Conservation (phyloP, 1,284 basidiomycete genomes). For the Grifola frondosa region DNA sequence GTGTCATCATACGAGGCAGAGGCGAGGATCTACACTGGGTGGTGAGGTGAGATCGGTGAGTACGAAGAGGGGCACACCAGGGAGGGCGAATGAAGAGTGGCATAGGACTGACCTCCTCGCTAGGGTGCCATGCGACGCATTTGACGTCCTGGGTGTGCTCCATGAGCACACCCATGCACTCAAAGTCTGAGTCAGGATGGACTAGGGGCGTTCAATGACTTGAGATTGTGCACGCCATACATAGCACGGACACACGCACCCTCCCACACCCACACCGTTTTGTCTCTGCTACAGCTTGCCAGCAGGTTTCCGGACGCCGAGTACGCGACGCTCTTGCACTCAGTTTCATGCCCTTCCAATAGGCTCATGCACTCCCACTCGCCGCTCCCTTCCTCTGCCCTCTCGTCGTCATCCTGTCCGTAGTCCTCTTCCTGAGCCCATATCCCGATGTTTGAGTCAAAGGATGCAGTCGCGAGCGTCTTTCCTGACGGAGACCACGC, state of each 20-base stretch:
- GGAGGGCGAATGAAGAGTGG: constrained; percentile 4
- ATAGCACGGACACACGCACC: constrained; percentile 45
- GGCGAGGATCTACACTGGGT: constrained; percentile 77
- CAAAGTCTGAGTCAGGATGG: constrained; percentile 91
- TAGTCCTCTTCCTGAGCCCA: constrained; percentile 76
- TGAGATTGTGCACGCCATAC: neutral
- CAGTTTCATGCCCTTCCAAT: constrained; percentile 95
- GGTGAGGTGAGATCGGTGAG: constrained; percentile 16
- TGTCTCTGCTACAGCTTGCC: constrained; percentile 93
- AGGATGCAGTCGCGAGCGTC: constrained; percentile 92
- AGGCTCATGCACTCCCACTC: constrained; percentile 89
- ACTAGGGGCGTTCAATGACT: constrained; percentile 51
- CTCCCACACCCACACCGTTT: constrained; percentile 99
- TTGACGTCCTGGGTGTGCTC: constrained; percentile 98
- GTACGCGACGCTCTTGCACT: constrained; percentile 95
- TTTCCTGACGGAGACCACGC: constrained; percentile 90
- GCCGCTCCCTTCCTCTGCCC: constrained; percentile 35
- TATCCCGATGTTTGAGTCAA: constrained; percentile 90
- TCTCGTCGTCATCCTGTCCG: constrained; percentile 47
- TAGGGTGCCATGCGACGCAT: constrained; percentile 92
- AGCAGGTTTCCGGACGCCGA: constrained; percentile 79
- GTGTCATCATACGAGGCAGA: constrained; percentile 98
- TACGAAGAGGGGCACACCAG: constrained; percentile 2
- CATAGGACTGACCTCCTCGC: constrained; percentile 72
- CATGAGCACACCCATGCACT: constrained; percentile 95